Evolutionary conservation across 2,329 filamentous ascomycete species (phyloP).

Genomic region (Verticillium isaacii): DNA sequence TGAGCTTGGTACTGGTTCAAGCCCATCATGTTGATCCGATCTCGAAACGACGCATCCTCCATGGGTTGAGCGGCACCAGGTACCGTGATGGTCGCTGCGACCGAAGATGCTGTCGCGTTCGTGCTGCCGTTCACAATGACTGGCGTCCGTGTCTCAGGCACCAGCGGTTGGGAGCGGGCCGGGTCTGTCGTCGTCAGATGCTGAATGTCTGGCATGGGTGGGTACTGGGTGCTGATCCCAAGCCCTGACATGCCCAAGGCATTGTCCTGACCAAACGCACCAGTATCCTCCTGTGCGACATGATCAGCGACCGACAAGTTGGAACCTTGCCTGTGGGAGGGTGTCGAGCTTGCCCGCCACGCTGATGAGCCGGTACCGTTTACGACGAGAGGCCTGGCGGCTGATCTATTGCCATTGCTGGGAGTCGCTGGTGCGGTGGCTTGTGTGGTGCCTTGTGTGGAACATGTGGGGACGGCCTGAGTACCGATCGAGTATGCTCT

Average conservation of each 20-base stretch:
- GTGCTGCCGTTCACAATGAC: constrained; percentile 29
- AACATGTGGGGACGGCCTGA: constrained; percentile 14
- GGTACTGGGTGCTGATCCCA: background rate
- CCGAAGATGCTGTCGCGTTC: constrained; percentile 7
- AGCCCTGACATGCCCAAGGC: background rate
- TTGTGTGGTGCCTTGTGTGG: constrained; percentile 34
- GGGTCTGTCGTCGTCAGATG: background rate
- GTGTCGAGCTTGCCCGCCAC: constrained; percentile 26
- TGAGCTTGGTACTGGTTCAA: constrained; percentile 21
- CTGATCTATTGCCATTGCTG: constrained; percentile 26
- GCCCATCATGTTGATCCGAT: constrained; percentile 36
- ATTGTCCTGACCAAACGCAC: background rate
- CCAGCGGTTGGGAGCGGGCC: constrained; percentile 13
- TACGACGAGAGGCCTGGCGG: constrained; percentile 46
- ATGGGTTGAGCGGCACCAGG: constrained; percentile 5
- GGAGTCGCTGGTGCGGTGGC: constrained; percentile 32
- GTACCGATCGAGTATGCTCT: constrained; percentile 38
- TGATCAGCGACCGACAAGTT: background rate
- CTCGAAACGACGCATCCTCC: constrained; percentile 36
- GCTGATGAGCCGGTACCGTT: constrained; percentile 44
- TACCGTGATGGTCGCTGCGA: constrained; percentile 8
- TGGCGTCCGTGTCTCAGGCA: constrained; percentile 19
- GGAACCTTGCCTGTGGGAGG: constrained; percentile 7
- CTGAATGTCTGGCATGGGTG: background rate
- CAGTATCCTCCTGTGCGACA: background rate